Evolutionary conservation across 345 rosid genomes (phyloP).

Genomic region (Lenwebbia sp.): DNA sequence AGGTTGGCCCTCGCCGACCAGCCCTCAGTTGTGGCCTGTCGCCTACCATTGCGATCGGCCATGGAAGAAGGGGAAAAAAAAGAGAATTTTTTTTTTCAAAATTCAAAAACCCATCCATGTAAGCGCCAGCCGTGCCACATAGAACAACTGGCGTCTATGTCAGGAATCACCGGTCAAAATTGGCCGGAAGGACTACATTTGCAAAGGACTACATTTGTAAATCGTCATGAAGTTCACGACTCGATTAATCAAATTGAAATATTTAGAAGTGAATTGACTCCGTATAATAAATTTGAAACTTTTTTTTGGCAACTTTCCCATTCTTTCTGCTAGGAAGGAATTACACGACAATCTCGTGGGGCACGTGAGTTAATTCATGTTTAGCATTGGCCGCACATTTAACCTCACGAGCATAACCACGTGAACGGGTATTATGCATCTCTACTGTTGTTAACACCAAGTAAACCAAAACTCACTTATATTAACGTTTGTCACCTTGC

Average conservation of each 20-base stretch:
- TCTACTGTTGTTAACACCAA: not conserved
- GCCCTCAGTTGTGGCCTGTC: too few relatives aligned
- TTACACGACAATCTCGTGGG: not conserved
- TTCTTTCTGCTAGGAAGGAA: too few relatives aligned
- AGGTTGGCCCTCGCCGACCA: accelerated
- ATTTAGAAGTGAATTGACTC: accelerated
- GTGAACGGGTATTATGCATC: not conserved
- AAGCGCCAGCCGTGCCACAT: accelerated
- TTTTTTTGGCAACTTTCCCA: not conserved
- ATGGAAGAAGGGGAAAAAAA: too few relatives aligned
- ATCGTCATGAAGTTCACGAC: accelerated
- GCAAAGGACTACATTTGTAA: too few relatives aligned
- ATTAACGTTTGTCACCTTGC: not conserved
- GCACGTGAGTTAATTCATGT: not conserved
- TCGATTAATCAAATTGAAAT: not conserved
- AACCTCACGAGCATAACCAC: not conserved
- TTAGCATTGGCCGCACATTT: not conserved
- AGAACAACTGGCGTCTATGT: accelerated
- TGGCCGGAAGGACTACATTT: not conserved
- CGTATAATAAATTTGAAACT: accelerated
- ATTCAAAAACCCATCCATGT: too few relatives aligned
- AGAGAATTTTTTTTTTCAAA: too few relatives aligned
- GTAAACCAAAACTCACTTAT: not conserved
- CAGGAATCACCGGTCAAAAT: accelerated
- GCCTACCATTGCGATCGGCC: too few relatives aligned